Base-by-base conservation (phyloP, 805 yeast genomes). In the Ogataea corticis region DNA sequence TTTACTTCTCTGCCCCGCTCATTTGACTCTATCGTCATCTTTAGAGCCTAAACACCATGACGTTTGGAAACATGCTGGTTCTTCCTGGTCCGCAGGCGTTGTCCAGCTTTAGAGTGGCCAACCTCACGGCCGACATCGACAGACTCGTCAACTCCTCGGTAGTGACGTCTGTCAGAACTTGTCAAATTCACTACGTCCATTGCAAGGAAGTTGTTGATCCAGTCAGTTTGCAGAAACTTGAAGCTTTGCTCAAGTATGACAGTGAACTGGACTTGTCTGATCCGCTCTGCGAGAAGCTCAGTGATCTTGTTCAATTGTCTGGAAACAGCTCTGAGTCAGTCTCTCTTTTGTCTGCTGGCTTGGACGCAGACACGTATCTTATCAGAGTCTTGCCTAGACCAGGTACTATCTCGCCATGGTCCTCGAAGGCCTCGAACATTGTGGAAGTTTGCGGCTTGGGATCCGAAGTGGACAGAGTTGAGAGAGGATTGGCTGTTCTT, bases 401-500 rank as follows among this genome's bases (percentile, higher is more conserved):
- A 7, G 99, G 99, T 50, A 94, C 99, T 11, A 92, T 94, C 54
- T 91, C 98, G 19, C 98, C 99, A 28, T 94, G 99, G 99, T 88
- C 97, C 9, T 91, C 98, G 12, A 94, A 94, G 70, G 99, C 99
- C 21, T 91, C 99, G 33, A 92, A 94, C 69, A 94, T 94, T 55
- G 79, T 91, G 42, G 80, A 83, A 45, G 96, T 87, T 45, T 88
- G 96, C 70, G 97, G 97, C 9, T 75, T 94, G 49, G 77, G 73
- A 31, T 73, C 75, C 15, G 77, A 75, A 49, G 74, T 94, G 39
- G 87, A 81, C 60, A 79, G 98, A 58, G 83, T 94, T 46, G 99
- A 94, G 72, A 82, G 99, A 62, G 99, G 99, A 47, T 56, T 84
- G 51, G 83, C 94, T 5, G 69, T 94, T 33, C 67, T 87, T 55